Base-by-base conservation (phyloP, 441 rosid genomes). In the Biscutella laevigata region DNA sequence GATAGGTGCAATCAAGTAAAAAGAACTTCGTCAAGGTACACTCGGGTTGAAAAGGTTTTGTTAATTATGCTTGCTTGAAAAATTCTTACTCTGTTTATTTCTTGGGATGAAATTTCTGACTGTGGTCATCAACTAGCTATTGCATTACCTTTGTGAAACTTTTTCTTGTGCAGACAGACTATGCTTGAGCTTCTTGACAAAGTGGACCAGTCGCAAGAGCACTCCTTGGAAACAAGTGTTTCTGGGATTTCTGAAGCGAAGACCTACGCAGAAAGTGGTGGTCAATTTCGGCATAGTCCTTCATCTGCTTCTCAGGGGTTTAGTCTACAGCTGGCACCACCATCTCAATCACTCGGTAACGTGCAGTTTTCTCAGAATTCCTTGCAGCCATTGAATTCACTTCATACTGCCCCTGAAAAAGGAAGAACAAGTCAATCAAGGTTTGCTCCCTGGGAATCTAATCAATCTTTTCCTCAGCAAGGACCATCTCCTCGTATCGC, bases 151-250 rank as follows among this genome's bases (percentile, higher is more conserved):
- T 24, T 43, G 48, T 55, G 40, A 46, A 10, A 20, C 37, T 38
- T 49, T 55, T 11, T 40, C 36, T 30, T 41, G 30, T 58, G 71
- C 80, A 89, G 91, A 67, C 81, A 82, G 71, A 77, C 82, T 60
- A 81, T 87, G 92, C 80, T 82, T 58, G 92, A 87, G 77, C 86
- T 83, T 57, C 77, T 85, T 69, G 74, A 84, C 64, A 87, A 84
- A 79, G 84, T 86, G 62, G 83, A 84, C 67, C 88, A 73, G 40
- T 64, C 86, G 26, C 62, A 64, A 56, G 84, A 81, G 30, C 68
- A 41, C 59, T 68, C 74, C 42, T 61, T 67, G 52, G 71, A 64
- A 58, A 51, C 71, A 53, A 74, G 61, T 40, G 40, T 74, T 44
- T 69, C 77, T 61, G 81, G 78, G 62, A 51, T 69, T 40, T 68